Evolutionary conservation across 805 yeast species (phyloP), one percentile per base, ranked within the genome.

Genomic region (Myxozyma geophila): DNA sequence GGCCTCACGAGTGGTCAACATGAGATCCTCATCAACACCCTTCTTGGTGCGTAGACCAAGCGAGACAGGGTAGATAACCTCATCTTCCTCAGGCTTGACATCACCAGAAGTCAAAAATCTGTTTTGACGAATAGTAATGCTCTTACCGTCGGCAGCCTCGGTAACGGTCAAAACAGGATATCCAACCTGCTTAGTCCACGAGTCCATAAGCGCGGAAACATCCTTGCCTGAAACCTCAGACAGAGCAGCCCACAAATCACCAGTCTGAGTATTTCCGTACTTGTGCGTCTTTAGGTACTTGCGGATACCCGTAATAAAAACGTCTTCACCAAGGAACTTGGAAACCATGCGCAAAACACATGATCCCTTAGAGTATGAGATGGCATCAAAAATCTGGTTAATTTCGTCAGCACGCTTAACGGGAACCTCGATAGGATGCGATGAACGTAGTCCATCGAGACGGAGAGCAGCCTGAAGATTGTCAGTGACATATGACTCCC

Each of bases 381-480:
- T 90, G 40, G 86, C 90, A 75, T 89, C 96, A 74, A 89, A 89
- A 68, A 89, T 87, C 79, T 89, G 95, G 75, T 88, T 88, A 70
- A 89, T 87, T 74, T 89, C 92, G 71, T 85, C 88, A 23, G 92
- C 92, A 67, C 82, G 82, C 74, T 85, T 83, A 36, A 90, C 90
- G 17, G 93, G 92, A 44, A 89, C 93, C 76, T 89, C 92, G 69
- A 89, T 86, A 49, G 96, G 95, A 75, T 89, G 96, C 35, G 95
- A 88, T 4, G 91, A 85, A 75, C 96, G 85, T 65, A 89, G 80
- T 9, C 89, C 82, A 75, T 89, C 96, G 69, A 89, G 80, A 6
- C 80, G 75, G 72, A 89, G 81, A 19, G 95, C 96, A 66, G 79
- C 81, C 75, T 88, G 92, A 70, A 89, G 82, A 66, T 88, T 83